Percentiles rank a stretch among this genome's conserved stretches.
Evolutionary conservation across 768 basidiomycete species (phyloP).

Genomic region (Tricholoma saponaceum): DNA sequence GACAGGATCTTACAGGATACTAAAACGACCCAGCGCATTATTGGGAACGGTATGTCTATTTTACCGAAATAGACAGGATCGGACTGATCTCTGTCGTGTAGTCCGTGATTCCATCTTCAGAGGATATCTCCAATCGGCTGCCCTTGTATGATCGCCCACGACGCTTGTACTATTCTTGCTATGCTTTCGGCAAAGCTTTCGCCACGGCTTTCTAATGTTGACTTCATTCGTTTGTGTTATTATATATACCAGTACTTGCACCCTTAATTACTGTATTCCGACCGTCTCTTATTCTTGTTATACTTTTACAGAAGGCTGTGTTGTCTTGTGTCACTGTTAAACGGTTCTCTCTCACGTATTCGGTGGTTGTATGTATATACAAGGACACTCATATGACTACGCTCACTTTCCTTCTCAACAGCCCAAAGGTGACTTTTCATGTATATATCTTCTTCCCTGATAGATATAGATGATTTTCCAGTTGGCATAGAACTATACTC

Average conservation of each 20-base stretch:
- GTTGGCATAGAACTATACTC: not conserved
- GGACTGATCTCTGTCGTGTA: slow-evolving; percentile 22
- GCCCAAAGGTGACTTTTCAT: not conserved
- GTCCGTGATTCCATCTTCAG: slow-evolving; percentile 76
- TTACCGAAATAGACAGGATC: not conserved
- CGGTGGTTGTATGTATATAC: not conserved
- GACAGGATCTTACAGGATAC: slow-evolving; percentile 51
- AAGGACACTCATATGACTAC: not conserved
- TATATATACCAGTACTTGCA: not conserved
- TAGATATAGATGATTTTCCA: not conserved
- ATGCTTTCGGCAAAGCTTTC: not conserved
- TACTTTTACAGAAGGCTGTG: not conserved
- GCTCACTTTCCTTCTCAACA: not conserved
- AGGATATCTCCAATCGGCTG: slow-evolving; percentile 69
- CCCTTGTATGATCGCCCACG: slow-evolving; percentile 47
- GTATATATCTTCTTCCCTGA: not conserved
- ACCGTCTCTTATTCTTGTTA: not conserved
- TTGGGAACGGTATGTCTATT: slow-evolving; percentile 62
- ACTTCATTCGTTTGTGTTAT: not conserved
- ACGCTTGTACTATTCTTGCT: not conserved
- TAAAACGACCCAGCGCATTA: slow-evolving; percentile 78
- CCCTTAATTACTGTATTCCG: not conserved
- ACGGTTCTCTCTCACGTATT: not conserved
- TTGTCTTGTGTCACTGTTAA: not conserved
- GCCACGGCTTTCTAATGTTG: not conserved